phyloP scores from a whole-genome alignment of 257 asterid genomes.

The Orobanche coerulescens region DNA sequence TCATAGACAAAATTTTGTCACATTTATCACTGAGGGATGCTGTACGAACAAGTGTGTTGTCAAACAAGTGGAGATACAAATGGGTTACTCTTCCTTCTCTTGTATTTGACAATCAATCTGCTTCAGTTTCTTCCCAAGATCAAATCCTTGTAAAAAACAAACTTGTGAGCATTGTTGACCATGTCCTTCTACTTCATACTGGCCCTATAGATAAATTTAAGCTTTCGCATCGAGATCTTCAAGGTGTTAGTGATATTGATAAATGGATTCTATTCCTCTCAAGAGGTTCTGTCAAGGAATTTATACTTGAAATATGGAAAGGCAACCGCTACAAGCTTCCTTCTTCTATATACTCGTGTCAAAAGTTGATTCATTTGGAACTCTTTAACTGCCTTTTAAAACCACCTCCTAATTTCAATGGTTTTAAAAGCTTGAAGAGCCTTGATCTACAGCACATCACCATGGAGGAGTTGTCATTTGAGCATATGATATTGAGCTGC shows the following conservation, averaged over 20 bases:
- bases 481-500: constrained; percentile 60
- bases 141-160: constrained; percentile 52
- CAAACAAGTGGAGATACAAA: constrained; percentile 89
- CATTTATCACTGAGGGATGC: constrained; percentile 76
- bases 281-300: constrained; percentile 64
- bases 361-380: constrained; percentile 70
- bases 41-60: constrained; percentile 68
- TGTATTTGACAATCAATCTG: constrained; percentile 85
- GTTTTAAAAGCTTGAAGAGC: constrained; percentile 73
- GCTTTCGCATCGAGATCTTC: constrained; percentile 93
- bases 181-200: constrained; percentile 67
- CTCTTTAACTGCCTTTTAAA: constrained; percentile 81
- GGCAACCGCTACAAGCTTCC: constrained; percentile 92
- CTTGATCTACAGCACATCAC: constrained; percentile 95
- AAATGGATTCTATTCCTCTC: constrained; percentile 85
- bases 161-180: constrained; percentile 76
- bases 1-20: constrained; percentile 71
- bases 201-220: constrained; percentile 76
- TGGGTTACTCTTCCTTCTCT: constrained; percentile 78
- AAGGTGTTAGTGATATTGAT: constrained; percentile 81
- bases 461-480: constrained; percentile 83
- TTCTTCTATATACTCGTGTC: constrained; percentile 57
- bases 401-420: constrained; percentile 56
- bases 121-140: constrained; percentile 68
- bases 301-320: constrained; percentile 90